Evolutionary conservation across 2,329 filamentous ascomycete genomes (phyloP), one percentile per base, ranked within the genome.

Genomic region (Thielaviopsis populi): DNA sequence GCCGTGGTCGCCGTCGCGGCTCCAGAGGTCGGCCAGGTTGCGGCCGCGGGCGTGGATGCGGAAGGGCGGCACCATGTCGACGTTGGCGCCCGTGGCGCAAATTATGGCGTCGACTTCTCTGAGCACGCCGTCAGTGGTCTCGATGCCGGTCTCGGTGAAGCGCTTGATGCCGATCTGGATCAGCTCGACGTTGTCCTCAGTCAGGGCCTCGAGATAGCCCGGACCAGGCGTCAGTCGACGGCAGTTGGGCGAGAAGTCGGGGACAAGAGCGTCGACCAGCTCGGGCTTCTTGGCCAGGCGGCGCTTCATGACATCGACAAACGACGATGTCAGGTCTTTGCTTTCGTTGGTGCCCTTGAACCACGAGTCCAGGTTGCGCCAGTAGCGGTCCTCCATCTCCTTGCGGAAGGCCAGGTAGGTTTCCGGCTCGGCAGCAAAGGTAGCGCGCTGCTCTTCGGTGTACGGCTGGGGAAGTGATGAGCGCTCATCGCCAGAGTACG

Each of bases 41-140:
- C 77, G 71, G 1, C 79, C 82, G 59, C 78, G 72, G 10, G 53
- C 53, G 53, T 56, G 53, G 67, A 89, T 81, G 0, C 82, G 75
- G 67, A 88, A 88, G 0, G 79, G 79, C 0, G 83, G 83, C 0
- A 79, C 74, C 71, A 80, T 76, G 67, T 83, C 78, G 11, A 78
- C 76, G 67, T 86, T 84, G 8, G 83, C 83, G 0, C 86, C 86
- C 0, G 86, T 89, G 1, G 84, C 82, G 68, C 84, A 88, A 68
- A 89, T 82, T 4, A 88, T 75, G 15, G 82, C 81, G 66, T 87
- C 85, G 0, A 86, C 82, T 17, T 81, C 76, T 2, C 83, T 74
- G 37, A 80, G 75, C 0, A 70, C 70, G 1, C 83, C 84, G 67
- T 87, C 83, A 0, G 71, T 73, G 0, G 82, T 85, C 68, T 82